phyloP scores from a whole-genome alignment of 1,284 basidiomycete species.

The Trametes hirsuta region DNA sequence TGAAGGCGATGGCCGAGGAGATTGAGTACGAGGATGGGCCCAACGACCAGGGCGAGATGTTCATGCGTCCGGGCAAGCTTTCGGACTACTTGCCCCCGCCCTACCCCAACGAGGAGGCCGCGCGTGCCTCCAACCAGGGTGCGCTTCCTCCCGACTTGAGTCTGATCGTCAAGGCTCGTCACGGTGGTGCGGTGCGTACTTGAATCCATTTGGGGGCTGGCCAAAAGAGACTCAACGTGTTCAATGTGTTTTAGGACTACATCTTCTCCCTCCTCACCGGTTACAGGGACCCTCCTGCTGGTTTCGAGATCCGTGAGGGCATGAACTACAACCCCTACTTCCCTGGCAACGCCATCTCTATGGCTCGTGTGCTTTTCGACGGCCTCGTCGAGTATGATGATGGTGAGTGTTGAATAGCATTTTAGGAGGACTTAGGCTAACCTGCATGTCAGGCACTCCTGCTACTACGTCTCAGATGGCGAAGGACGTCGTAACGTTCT shows the following conservation, averaged over 20 bases:
- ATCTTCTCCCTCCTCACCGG: conserved; percentile 97
- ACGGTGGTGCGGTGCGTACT: conserved; percentile 85
- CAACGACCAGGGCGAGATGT: conserved; percentile 96
- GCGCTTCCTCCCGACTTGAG: conserved; percentile 97
- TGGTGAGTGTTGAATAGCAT: conserved; percentile 48
- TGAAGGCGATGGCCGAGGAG: conserved; percentile 92
- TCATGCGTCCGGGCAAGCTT: conserved; percentile 96
- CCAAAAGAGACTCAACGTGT: background rate
- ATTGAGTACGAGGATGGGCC: conserved; percentile 98
- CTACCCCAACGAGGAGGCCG: conserved; percentile 98
- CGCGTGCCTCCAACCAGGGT: conserved; percentile 92
- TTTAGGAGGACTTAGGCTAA: background rate
- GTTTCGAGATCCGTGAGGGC: conserved; percentile 94
- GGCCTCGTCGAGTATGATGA: conserved; percentile 96
- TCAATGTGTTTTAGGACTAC: conserved; percentile 71
- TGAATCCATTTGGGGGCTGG: background rate
- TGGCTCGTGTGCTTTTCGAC: conserved; percentile 97
- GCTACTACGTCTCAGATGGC: conserved; percentile 99
- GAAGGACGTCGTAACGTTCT: conserved; percentile 96
- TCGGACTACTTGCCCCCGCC: conserved; percentile 96
- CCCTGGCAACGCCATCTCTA: conserved; percentile 97
- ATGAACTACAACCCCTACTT: conserved; percentile 99
- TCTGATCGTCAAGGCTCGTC: conserved; percentile 97
- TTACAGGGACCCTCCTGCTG: conserved; percentile 96
- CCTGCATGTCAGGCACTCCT: conserved; percentile 72